Conservation (phyloP, 495 filamentous ascomycete species). For the Pyrenula aspistea region DNA sequence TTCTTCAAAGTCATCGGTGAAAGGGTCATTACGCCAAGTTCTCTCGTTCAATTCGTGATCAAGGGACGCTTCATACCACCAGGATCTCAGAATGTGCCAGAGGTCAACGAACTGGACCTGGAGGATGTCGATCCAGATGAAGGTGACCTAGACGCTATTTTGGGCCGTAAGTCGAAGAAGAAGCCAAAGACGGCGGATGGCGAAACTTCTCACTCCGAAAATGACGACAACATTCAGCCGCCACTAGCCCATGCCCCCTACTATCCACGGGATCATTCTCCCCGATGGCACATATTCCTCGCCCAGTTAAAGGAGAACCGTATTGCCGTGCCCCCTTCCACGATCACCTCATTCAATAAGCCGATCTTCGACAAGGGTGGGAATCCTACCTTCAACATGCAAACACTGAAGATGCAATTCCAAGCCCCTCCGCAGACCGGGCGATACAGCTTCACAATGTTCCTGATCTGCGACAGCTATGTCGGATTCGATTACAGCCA, state of each 20-base stretch:
- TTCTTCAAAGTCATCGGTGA: conserved; percentile 99
- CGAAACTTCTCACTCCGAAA: conserved; percentile 16
- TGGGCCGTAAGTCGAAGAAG: conserved; percentile 57
- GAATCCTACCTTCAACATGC: conserved; percentile 79
- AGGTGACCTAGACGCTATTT: conserved; percentile 77
- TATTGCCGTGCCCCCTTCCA: conserved; percentile 89
- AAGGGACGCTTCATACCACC: conserved; percentile 93
- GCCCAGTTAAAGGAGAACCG: conserved; percentile 88
- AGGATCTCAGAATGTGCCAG: conserved; percentile 58
- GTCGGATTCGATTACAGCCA: conserved; percentile 81
- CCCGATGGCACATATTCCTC: conserved; percentile 86
- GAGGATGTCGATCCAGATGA: conserved; percentile 89
- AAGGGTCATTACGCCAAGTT: conserved; percentile 81
- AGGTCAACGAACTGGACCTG: conserved; percentile 63
- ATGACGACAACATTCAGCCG: conserved; percentile 53
- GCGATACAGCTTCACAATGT: conserved; percentile 84
- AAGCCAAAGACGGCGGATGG: conserved; percentile 39
- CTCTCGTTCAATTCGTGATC: conserved; percentile 83
- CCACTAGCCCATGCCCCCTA: conserved; percentile 84
- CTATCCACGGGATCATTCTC: conserved; percentile 76
- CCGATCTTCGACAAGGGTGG: conserved; percentile 60
- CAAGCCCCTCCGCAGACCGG: conserved; percentile 87
- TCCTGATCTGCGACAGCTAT: conserved; percentile 86
- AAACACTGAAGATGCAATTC: conserved; percentile 96
- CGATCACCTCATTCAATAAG: conserved; percentile 82